Evolutionary conservation across 345 rosid genomes (phyloP), one percentile per base, ranked within the genome.

Genomic region (Moricandia moricandioides): DNA sequence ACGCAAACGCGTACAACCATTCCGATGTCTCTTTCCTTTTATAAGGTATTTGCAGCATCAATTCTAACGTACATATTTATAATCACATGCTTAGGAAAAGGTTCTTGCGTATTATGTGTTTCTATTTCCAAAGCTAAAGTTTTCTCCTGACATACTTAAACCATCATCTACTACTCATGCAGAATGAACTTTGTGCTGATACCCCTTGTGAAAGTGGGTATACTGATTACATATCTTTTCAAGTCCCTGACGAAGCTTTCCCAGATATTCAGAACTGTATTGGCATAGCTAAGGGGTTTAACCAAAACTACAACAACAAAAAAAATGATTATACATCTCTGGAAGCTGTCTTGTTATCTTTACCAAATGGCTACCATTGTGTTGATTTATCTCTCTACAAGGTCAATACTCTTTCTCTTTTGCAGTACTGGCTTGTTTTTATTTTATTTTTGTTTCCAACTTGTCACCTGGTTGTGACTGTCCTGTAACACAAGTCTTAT

Each of bases 371-470:
- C 70, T 86, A 86, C 74, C 75, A 65, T 49, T 89, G 91, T 70
- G 91, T 86, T 56, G 98, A 93, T 78, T 83, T 93, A 67, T 85
- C 97, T 24, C 76, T 93, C 24, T 93, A 93, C 75, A 93, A 93
- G 98, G 98, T 92, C 55, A 83, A 31, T 55, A 69, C 60, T 60
- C 54, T 21, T 35, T 61, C 33, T 51, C 68, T 58, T 60, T 69
- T 58, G 45, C 30, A 18, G 54, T 12, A 13, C 29, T 45, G 1
- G 7, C 16, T 69, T 59, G 8, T 82, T 59, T 60, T 2, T 54
- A 43, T 4, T 16, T 18, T n/a, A 6, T 37, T 5, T 12, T 59
- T 75, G 21, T 55, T 57, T 65, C 65, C 54, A 43, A 8, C 21
- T 54, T 51, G 7, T 62, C 16, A 43, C 34, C 21, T 62, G 62